phyloP scores from a whole-genome alignment of 495 filamentous ascomycete species.

The Trypethelium eluteriae region DNA sequence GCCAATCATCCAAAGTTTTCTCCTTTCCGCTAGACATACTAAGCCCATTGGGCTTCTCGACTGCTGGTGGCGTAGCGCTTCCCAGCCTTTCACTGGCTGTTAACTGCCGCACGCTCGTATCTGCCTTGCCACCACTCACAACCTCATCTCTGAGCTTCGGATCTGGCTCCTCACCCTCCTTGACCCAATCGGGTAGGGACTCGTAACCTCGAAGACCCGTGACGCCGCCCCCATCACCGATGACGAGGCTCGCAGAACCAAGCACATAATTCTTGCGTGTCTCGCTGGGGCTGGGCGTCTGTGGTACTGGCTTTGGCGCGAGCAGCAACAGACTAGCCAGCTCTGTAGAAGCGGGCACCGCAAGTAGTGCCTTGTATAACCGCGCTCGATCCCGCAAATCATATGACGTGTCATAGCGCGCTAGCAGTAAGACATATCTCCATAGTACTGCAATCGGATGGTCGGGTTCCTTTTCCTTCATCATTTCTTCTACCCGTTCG shows the following conservation, averaged over 20 bases:
- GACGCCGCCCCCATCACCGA: slow-evolving; percentile 64
- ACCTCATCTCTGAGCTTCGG: slow-evolving; percentile 54
- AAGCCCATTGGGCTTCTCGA: slow-evolving; percentile 22
- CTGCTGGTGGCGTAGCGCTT: slow-evolving; percentile 10
- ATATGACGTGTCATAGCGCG: slow-evolving; percentile 88
- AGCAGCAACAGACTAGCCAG: slow-evolving; percentile 83
- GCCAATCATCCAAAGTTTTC: slow-evolving; percentile 86
- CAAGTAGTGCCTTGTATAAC: slow-evolving; percentile 76
- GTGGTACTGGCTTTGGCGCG: slow-evolving; percentile 88
- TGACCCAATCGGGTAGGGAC: slow-evolving; percentile 75
- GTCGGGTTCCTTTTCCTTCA: slow-evolving; percentile 42
- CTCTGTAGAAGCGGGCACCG: slow-evolving; percentile 64
- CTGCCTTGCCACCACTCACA: slow-evolving; percentile 20
- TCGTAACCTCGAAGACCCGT: slow-evolving; percentile 70
- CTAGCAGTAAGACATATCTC: slow-evolving; percentile 74
- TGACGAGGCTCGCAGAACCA: slow-evolving; percentile 74
- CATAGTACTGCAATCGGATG: slow-evolving; percentile 70
- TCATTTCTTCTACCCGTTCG: slow-evolving; percentile 16
- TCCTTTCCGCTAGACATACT: slow-evolving; percentile 31
- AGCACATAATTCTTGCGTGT: slow-evolving; percentile 65
- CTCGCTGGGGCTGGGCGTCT: slow-evolving; percentile 76
- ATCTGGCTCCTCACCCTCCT: slow-evolving; percentile 71
- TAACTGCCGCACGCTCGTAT: slow-evolving; percentile 33
- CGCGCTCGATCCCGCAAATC: slow-evolving; percentile 86
- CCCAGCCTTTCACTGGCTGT: slow-evolving; percentile 20